These are phyloP conservation scores for Elasticomyces elasticus DNA, from an alignment of 495 filamentous ascomycete species.

Conservation along the genomic window DNA sequence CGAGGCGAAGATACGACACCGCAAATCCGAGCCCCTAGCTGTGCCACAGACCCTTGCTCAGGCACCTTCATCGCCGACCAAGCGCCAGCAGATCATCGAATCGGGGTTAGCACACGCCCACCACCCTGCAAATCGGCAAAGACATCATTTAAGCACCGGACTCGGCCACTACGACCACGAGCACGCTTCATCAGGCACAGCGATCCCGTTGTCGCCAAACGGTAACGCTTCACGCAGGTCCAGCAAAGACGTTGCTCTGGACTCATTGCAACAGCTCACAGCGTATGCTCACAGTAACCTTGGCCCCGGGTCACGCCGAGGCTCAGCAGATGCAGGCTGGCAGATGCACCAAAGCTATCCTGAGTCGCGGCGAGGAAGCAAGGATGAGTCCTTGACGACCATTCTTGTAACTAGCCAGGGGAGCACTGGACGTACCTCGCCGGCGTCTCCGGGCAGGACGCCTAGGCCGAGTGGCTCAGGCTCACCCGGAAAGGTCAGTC, in stretches of 20 bases:
- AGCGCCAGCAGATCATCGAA: not conserved
- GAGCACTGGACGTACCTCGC: conserved; percentile 8
- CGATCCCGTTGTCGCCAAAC: conserved; percentile 1
- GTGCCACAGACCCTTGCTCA: conserved; percentile 2
- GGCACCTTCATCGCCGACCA: not conserved
- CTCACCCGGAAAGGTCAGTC: conserved; percentile 7
- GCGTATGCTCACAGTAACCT: conserved; percentile 1
- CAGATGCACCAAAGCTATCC: conserved; percentile 19
- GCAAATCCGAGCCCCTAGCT: conserved; percentile 7
- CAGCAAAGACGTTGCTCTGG: conserved; percentile 22
- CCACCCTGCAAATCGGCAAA: conserved; percentile 5
- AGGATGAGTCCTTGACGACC: conserved; percentile 24
- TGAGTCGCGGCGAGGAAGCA: conserved; percentile 21
- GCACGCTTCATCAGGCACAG: conserved; percentile 9
- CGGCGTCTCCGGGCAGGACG: conserved; percentile 2
- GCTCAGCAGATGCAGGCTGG: conserved; percentile 12
- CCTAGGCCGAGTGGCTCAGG: not conserved
- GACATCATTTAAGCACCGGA: conserved; percentile 5
- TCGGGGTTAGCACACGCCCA: not conserved
- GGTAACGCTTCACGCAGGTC: conserved; percentile 14
- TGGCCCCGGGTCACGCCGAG: conserved; percentile 9
- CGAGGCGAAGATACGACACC: conserved; percentile 11
- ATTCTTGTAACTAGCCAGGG: conserved; percentile 22
- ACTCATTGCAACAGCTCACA: conserved; percentile 14
- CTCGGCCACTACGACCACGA: not conserved